phyloP scores from a whole-genome alignment of 139 green algal genomes.

The Tetradesmus obliquus region DNA sequence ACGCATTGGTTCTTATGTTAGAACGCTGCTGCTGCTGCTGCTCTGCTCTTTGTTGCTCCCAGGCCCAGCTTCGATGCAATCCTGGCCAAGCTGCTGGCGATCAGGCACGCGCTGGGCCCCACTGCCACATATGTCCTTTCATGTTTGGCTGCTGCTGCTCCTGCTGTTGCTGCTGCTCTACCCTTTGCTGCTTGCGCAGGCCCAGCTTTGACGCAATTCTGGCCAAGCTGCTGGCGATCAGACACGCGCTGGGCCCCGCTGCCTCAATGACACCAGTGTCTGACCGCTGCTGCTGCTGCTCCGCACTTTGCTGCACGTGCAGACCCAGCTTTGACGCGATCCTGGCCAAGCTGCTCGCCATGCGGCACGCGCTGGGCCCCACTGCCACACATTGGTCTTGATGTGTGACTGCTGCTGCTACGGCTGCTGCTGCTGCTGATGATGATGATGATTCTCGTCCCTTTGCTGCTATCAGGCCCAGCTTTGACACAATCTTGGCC shows the following conservation, averaged over 20 bases:
- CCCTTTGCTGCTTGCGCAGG: conserved; percentile 3
- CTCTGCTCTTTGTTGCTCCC: not conserved
- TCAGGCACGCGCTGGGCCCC: not conserved
- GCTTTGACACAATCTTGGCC: conserved; percentile 10
- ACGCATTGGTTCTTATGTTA: too few relatives aligned
- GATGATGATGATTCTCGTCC: too few relatives aligned
- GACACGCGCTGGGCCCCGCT: not conserved
- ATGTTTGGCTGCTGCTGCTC: too few relatives aligned
- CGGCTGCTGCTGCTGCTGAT: too few relatives aligned
- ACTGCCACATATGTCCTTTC: too few relatives aligned
- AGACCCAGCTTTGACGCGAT: conserved; percentile 34
- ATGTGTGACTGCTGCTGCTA: too few relatives aligned
- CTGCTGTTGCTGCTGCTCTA: too few relatives aligned
- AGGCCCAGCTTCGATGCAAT: conserved; percentile 35
- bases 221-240: conserved; percentile 20
- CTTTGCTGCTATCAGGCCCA: conserved; percentile 1
- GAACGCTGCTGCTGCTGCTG: too few relatives aligned
- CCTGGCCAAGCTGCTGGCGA: conserved; percentile 1
- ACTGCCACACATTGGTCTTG: too few relatives aligned
- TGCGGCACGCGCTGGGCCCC: not conserved
- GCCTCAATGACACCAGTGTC: too few relatives aligned
- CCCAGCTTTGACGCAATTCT: conserved; percentile 17
- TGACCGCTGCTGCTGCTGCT: too few relatives aligned
- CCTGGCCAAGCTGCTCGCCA: not conserved
- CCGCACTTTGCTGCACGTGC: not conserved